Conservation (phyloP, 2,329 filamentous ascomycete species). For the Calonectria ilicicola region DNA sequence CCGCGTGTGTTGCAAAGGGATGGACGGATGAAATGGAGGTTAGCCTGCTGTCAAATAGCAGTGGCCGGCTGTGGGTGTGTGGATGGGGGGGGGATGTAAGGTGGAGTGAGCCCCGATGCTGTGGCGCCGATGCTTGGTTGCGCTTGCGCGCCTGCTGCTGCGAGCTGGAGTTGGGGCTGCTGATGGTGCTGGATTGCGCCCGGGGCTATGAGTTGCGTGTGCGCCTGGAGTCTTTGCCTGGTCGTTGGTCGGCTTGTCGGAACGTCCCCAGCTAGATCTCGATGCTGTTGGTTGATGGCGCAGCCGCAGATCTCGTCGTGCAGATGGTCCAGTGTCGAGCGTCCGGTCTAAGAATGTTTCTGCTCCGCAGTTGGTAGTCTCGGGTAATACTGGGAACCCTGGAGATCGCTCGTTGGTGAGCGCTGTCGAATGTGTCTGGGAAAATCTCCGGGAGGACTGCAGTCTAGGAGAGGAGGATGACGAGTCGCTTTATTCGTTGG, state of each 20-base stretch:
- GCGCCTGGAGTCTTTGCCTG: background rate
- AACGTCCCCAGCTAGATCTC: background rate
- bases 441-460: background rate
- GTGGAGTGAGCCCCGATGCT: conserved; percentile 3
- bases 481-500: background rate
- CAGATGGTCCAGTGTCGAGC: background rate
- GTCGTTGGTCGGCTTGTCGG: conserved; percentile 4
- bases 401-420: conserved; percentile 8
- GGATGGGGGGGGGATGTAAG: conserved; percentile 2
- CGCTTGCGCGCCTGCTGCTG: conserved; percentile 8
- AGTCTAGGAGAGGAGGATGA: background rate
- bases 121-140: conserved; percentile 7
- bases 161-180: background rate
- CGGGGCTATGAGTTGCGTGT: background rate
- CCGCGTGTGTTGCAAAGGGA: conserved; percentile 1
- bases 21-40: conserved; percentile 15
- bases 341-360: conserved; percentile 13
- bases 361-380: conserved; percentile 17
- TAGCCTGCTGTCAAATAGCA: conserved; percentile 15
- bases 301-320: conserved; percentile 17
- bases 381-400: conserved; percentile 16
- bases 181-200: background rate
- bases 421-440: conserved; percentile 6
- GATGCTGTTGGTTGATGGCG: conserved; percentile 16
- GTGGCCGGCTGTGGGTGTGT: conserved; percentile 3